A percentile compares a stretch with the other conserved stretches of the same genome.
These are phyloP conservation scores for Phialocephala sp. DNA, from an alignment of 2,329 filamentous ascomycete genomes.

Conservation along the genomic window DNA sequence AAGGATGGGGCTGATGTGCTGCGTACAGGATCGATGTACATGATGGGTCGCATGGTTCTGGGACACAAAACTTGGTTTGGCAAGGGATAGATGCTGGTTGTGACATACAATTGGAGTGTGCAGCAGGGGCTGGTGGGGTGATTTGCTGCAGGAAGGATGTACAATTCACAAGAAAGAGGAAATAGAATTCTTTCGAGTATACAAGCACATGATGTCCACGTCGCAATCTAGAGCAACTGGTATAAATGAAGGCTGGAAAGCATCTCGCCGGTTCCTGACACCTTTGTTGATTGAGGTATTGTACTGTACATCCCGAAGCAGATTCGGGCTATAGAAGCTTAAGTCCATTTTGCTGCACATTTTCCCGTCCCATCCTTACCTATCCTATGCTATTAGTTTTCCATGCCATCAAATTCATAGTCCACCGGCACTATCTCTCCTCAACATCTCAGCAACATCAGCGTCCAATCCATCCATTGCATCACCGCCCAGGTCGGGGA, in stretches of 20 bases:
- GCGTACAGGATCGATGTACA: conserved; percentile 62
- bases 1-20: conserved; percentile 7
- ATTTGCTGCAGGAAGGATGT: background rate
- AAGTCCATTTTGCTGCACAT: background rate
- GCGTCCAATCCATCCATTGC: conserved; percentile 58
- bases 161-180: conserved; percentile 10
- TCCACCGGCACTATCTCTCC: conserved; percentile 36
- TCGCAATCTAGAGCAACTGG: background rate
- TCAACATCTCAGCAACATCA: conserved; percentile 64
- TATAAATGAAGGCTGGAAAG: background rate
- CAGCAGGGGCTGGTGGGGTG: background rate
- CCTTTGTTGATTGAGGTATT: background rate
- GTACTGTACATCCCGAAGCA: conserved; percentile 1
- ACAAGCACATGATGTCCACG: background rate
- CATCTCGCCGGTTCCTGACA: background rate
- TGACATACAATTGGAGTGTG: background rate
- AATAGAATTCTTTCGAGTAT: conserved; percentile 11
- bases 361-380: conserved; percentile 1
- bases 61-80: conserved; percentile 83
- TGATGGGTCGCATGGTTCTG: conserved; percentile 73
- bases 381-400: conserved; percentile 1
- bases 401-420: background rate
- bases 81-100: conserved; percentile 52
- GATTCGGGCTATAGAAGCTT: background rate
- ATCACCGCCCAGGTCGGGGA: conserved; percentile 54